phyloP scores from a whole-genome alignment of 768 basidiomycete species.

The Lactifluus echinatus region DNA sequence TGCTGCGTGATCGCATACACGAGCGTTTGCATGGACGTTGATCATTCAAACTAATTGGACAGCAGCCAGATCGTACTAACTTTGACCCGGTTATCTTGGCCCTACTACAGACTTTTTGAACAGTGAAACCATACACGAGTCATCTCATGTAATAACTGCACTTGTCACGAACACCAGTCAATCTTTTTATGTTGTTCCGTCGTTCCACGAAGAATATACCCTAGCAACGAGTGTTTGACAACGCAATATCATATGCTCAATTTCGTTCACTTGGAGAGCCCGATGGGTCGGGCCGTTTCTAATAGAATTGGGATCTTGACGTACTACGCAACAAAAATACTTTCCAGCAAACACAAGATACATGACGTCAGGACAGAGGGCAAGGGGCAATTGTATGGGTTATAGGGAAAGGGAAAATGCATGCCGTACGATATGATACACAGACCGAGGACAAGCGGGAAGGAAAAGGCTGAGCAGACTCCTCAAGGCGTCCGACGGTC shows the following conservation, averaged over 20 bases:
- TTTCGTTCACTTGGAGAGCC: neutral
- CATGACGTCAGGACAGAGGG: neutral
- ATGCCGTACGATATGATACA: constrained; percentile 6
- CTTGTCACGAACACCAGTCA: no score
- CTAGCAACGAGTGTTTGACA: neutral
- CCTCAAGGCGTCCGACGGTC: neutral
- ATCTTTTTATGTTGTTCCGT: neutral
- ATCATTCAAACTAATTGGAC: neutral
- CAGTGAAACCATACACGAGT: neutral
- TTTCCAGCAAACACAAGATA: constrained; percentile 7
- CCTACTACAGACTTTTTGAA: constrained; percentile 1
- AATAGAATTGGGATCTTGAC: no score
- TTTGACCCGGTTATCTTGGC: neutral
- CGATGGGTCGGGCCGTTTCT: neutral
- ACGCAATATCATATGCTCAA: neutral
- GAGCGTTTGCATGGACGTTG: neutral
- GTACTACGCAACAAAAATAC: neutral
- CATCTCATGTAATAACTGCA: no score
- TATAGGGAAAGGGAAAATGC: neutral
- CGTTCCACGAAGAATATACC: constrained; percentile 6
- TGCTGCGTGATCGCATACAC: neutral
- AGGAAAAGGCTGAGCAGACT: neutral
- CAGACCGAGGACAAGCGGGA: neutral
- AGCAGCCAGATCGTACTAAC: neutral
- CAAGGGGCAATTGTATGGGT: neutral